Conservation (phyloP, 805 yeast species). For the Yarrowia sp. region DNA sequence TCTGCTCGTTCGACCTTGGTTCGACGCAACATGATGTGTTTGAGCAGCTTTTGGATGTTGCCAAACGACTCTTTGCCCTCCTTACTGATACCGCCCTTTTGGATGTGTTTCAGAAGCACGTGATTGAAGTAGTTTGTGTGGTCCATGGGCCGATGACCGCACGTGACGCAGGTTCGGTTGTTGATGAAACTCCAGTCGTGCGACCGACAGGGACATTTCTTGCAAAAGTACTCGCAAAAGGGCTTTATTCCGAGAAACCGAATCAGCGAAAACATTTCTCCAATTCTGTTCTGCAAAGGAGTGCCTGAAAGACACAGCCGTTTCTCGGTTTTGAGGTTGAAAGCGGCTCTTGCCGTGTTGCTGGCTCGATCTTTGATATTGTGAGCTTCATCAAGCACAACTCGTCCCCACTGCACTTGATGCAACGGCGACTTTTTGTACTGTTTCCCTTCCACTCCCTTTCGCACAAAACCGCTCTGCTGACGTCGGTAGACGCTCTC, state of each 20-base stretch:
- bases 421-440: conserved; percentile 82
- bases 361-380: conserved; percentile 94
- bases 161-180: conserved; percentile 79
- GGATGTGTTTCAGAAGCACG: conserved; percentile 92
- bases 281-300: conserved; percentile 94
- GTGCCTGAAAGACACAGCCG: conserved; percentile 96
- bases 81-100: conserved; percentile 79
- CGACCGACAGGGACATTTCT: conserved; percentile 86
- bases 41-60: conserved; percentile 74
- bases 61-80: conserved; percentile 81
- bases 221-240: conserved; percentile 87
- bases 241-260: conserved; percentile 85
- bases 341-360: conserved; percentile 93
- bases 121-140: conserved; percentile 96
- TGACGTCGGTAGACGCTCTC: conserved; percentile 88
- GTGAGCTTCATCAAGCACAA: conserved; percentile 95
- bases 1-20: conserved; percentile 97
- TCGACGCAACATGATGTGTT: conserved; percentile 88
- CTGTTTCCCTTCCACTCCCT: conserved; percentile 60
- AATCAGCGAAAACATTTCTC: conserved; percentile 92
- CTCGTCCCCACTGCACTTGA: conserved; percentile 76
- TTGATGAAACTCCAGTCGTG: conserved; percentile 85
- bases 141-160: conserved; percentile 93
- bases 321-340: conserved; percentile 69
- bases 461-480: conserved; percentile 79